Conservation (phyloP, 345 rosid genomes). For the Euphorbia tirucalli region DNA sequence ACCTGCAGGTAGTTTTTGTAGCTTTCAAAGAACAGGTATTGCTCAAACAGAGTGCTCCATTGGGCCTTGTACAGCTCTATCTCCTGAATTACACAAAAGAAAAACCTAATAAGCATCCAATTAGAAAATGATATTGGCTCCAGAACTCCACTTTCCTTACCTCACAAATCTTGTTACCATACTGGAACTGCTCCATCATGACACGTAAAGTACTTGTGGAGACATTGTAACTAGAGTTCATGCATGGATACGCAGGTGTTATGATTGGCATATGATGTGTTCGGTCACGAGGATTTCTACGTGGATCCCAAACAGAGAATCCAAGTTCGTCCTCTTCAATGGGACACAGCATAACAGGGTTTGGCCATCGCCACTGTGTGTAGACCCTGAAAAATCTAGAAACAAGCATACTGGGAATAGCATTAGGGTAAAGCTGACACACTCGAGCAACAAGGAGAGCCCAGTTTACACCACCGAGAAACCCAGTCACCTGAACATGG, state of each 20-base stretch:
- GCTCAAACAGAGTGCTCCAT: slow-evolving; percentile 61
- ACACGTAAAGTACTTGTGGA: slow-evolving; percentile 65
- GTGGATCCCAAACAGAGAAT: slow-evolving; percentile 75
- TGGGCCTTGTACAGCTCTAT: slow-evolving; percentile 54
- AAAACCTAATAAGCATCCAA: slow-evolving; percentile 11
- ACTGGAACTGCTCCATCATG: slow-evolving; percentile 68
- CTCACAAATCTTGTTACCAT: slow-evolving; percentile 61
- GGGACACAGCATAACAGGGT: slow-evolving; percentile 71
- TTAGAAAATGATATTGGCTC: neutral
- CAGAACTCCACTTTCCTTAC: slow-evolving; percentile 26
- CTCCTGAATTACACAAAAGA: slow-evolving; percentile 39
- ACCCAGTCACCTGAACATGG: slow-evolving; percentile 66
- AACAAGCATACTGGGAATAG: slow-evolving; percentile 64
- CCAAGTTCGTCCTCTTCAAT: slow-evolving; percentile 65
- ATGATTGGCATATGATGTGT: slow-evolving; percentile 74
- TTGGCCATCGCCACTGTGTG: slow-evolving; percentile 76
- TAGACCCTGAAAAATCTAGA: slow-evolving; percentile 70
- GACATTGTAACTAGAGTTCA: slow-evolving; percentile 79
- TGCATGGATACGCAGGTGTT: slow-evolving; percentile 73
- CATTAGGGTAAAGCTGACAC: slow-evolving; percentile 73
- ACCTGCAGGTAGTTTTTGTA: slow-evolving; percentile 72
- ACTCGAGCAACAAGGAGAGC: slow-evolving; percentile 72
- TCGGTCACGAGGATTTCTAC: slow-evolving; percentile 59
- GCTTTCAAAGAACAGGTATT: slow-evolving; percentile 60
- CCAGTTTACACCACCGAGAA: slow-evolving; percentile 82